Conservation (phyloP, 1,139 yeast genomes). For the Neolecta irregularis region DNA sequence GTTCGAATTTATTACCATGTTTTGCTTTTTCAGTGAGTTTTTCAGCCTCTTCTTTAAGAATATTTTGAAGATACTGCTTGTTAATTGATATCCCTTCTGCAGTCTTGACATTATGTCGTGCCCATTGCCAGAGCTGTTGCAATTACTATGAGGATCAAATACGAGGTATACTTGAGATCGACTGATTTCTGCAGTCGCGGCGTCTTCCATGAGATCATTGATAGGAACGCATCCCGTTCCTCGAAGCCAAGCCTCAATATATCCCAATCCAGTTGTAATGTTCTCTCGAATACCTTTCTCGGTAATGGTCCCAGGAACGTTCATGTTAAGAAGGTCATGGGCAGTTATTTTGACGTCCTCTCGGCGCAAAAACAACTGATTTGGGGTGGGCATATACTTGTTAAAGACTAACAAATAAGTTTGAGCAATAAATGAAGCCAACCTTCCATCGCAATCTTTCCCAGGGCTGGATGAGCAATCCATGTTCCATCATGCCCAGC, state of each 20-base stretch:
- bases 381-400: slow-evolving; percentile 72
- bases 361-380: slow-evolving; percentile 51
- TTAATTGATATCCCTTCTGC: slow-evolving; percentile 44
- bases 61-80: slow-evolving; percentile 38
- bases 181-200: slow-evolving; percentile 77
- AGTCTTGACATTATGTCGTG: slow-evolving; percentile 53
- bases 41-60: slow-evolving; percentile 47
- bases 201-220: slow-evolving; percentile 74
- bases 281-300: slow-evolving; percentile 62
- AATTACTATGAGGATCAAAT: no score
- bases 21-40: slow-evolving; percentile 43
- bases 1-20: slow-evolving; percentile 36
- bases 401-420: no score
- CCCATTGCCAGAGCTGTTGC: slow-evolving; percentile 79
- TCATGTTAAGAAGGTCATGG: slow-evolving; percentile 55
- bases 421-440: no score
- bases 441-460: slow-evolving; percentile 55
- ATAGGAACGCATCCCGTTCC: slow-evolving; percentile 72
- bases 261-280: slow-evolving; percentile 55
- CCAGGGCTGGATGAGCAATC: slow-evolving; percentile 74
- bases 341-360: slow-evolving; percentile 38
- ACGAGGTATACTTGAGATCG: no score
- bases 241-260: slow-evolving; percentile 74
- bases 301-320: slow-evolving; percentile 50
- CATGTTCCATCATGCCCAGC: slow-evolving; percentile 74